A percentile compares a stretch with the other conserved stretches of the same genome.
Conservation (phyloP, 352 stramenopile genomes). For the Phytophthora rubi region DNA sequence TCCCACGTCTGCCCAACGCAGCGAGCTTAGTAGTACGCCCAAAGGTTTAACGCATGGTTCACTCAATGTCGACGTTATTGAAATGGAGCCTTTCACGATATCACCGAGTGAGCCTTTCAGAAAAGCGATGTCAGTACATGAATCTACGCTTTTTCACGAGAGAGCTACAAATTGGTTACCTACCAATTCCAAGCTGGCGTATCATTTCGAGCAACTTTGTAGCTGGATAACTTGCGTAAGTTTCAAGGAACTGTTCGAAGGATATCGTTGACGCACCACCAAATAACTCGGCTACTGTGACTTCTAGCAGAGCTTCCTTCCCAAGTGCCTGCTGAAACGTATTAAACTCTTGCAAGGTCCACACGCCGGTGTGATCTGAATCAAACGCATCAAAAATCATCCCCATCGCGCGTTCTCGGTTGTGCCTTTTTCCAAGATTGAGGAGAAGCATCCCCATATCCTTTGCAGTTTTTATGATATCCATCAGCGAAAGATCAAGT, state of each 20-base stretch:
- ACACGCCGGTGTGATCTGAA: conserved; percentile 42
- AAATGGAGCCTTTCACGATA: conserved; percentile 39
- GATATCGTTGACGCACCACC: conserved; percentile 28
- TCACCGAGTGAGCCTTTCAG: conserved; percentile 46
- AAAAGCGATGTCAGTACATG: conserved; percentile 3
- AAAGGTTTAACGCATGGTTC: conserved; percentile 36
- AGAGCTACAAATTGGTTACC: neutral
- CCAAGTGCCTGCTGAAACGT: conserved; percentile 57
- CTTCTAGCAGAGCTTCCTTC: conserved; percentile 48
- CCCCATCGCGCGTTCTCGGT: conserved; percentile 43
- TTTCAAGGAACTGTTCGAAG: conserved; percentile 41
- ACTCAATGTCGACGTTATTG: conserved; percentile 35
- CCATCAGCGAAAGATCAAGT: conserved; percentile 44
- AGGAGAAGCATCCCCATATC: conserved; percentile 22
- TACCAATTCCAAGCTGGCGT: conserved; percentile 51
- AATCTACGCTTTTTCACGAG: neutral
- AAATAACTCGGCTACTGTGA: conserved; percentile 50
- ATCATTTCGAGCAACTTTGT: conserved; percentile 45
- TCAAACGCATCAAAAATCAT: conserved; percentile 59
- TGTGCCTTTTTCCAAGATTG: conserved; percentile 49
- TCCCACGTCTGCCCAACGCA: conserved; percentile 41
- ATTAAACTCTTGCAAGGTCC: conserved; percentile 69
- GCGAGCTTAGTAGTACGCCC: conserved; percentile 35
- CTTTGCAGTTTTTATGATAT: conserved; percentile 39
- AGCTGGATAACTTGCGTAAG: conserved; percentile 47